phyloP scores from a whole-genome alignment of 2,329 filamentous ascomycete genomes.

The Myriosclerotinia duriaeana region DNA sequence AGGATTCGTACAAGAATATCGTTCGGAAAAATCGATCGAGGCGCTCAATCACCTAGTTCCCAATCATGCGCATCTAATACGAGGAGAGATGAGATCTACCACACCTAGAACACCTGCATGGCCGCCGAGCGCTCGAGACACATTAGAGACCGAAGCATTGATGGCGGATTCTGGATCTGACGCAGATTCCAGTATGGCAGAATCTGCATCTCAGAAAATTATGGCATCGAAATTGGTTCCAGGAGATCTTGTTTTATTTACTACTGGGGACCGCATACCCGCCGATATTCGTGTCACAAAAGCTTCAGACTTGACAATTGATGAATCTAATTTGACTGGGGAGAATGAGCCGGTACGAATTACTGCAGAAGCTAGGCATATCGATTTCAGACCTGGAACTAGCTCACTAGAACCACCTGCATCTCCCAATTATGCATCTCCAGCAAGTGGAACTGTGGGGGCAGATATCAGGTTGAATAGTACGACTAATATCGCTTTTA shows the following conservation, averaged over 20 bases:
- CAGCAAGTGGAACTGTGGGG: slow-evolving; percentile 57
- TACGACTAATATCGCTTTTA: slow-evolving; percentile 91
- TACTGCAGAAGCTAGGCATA: slow-evolving; percentile 59
- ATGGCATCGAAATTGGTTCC: slow-evolving; percentile 85
- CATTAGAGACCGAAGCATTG: slow-evolving; percentile 33
- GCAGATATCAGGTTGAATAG: slow-evolving; percentile 69
- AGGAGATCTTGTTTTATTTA: slow-evolving; percentile 89
- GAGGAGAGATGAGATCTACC: slow-evolving; percentile 44
- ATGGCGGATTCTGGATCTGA: slow-evolving; percentile 36
- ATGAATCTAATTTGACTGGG: slow-evolving; percentile 94
- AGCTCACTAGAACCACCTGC: slow-evolving; percentile 44
- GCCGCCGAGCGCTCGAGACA: slow-evolving; percentile 45
- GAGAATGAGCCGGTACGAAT: slow-evolving; percentile 93
- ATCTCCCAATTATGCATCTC: slow-evolving; percentile 58
- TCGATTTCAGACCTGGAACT: slow-evolving; percentile 37
- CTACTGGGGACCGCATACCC: slow-evolving; percentile 92
- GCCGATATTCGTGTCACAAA: slow-evolving; percentile 94
- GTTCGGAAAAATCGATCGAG: slow-evolving; percentile 95
- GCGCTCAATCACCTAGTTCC: slow-evolving; percentile 91
- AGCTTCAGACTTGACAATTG: slow-evolving; percentile 85
- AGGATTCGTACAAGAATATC: slow-evolving; percentile 95
- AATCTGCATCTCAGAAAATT: slow-evolving; percentile 75
- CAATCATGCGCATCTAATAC: slow-evolving; percentile 92
- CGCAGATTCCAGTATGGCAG: slow-evolving; percentile 56
- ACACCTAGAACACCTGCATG: slow-evolving; percentile 44